These are phyloP conservation scores for Diaporthe eres DNA, from an alignment of 2,329 filamentous ascomycete species.

Conservation along the genomic window DNA sequence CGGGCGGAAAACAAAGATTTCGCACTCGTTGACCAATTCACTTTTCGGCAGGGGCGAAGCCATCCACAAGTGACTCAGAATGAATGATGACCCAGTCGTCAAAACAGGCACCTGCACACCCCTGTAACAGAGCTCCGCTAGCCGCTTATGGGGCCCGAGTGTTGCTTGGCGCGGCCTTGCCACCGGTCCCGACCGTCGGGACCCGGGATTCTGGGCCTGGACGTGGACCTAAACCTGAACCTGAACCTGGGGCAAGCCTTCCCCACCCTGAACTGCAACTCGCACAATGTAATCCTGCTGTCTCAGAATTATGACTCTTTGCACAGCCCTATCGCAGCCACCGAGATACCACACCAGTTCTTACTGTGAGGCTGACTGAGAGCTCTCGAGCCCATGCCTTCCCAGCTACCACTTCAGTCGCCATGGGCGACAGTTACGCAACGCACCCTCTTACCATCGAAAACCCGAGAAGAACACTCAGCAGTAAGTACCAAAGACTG, in stretches of 20 bases:
- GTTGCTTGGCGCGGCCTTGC: constrained; percentile 5
- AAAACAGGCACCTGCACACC: constrained; percentile 11
- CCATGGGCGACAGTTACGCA: not conserved
- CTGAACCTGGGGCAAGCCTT: not conserved
- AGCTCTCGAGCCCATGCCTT: not conserved
- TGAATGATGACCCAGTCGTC: constrained; percentile 22
- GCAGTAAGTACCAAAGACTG: not conserved
- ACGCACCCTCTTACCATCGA: not conserved
- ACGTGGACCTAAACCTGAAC: too few species aligned
- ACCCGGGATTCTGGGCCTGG: not conserved
- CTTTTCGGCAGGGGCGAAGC: constrained; percentile 13
- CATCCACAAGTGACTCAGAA: constrained; percentile 33
- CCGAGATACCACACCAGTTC: not conserved
- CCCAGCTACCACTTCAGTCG: not conserved
- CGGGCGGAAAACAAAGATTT: constrained; percentile 4
- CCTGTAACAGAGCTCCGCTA: constrained; percentile 27
- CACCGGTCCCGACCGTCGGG: constrained; percentile 6
- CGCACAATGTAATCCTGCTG: not conserved
- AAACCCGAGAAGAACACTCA: not conserved
- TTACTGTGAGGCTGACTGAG: not conserved
- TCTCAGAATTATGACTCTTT: constrained; percentile 16
- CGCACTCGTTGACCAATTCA: constrained; percentile 16
- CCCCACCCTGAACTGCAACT: not conserved
- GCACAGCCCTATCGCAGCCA: not conserved
- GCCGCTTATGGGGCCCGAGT: constrained; percentile 24